Base-by-base conservation (phyloP, 2,329 filamentous ascomycete genomes). In the Calycina herbarum region DNA sequence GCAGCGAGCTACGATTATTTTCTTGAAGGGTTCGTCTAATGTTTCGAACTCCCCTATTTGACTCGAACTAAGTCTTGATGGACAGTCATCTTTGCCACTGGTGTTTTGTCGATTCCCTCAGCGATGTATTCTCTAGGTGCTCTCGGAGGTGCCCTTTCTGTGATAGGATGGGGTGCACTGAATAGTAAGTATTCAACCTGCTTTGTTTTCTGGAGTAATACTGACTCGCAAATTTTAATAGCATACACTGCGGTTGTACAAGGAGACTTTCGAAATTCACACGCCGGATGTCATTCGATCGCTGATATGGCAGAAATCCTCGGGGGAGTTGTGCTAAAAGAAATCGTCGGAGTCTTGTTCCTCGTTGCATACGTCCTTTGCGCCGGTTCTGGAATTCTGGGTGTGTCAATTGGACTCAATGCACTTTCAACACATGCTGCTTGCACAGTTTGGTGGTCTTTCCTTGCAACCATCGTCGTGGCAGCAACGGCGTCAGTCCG, bases 301-400 rank as follows among this genome's bases (percentile, higher is more conserved):
- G 80, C 82, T 27, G 85, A 88, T 66, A 88, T 89, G 85, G 84
- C 83, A 1, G 74, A 82, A 27, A 78, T 85, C 0, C 80, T 88
- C 0, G 84, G 86, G 1, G 86, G 85, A 0, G 70, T 73, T 1
- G 76, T 82, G 68, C 70, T 83, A 11, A 82, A 80, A 62, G 85
- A 89, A 72, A 56, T 88, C 0, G 79, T 80, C 10, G 86, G 86
- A 0, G 71, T 81, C 0, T 73, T 88, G 1, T 88, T 88, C 74
- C 80, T 87, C 17, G 75, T 87, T 6, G 84, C 83, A 3, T 87
- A 85, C 66, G 79, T 86, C 51, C 82, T 89, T 15, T 82, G 82
- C 42, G 80, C 81, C 8, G 85, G 82, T 1, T 83, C 82, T 0
- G 85, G 86, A 5, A 86, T 89, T 66, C 79, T 89, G 42, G 85